Percentiles rank a stretch among this genome's conserved stretches.
phyloP scores from a whole-genome alignment of 768 basidiomycete genomes.

The Termitomyces sp. region DNA sequence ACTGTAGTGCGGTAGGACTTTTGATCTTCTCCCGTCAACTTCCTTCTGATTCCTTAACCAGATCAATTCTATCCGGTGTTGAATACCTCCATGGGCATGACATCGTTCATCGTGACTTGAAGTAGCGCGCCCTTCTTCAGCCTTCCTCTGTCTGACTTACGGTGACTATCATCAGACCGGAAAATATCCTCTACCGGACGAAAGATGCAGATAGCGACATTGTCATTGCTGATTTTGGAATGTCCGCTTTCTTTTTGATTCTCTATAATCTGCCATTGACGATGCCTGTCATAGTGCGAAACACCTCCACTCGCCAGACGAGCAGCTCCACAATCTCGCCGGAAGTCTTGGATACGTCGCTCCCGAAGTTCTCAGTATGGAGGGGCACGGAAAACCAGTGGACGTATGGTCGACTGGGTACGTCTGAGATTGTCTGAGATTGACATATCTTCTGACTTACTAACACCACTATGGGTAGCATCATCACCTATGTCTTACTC shows the following conservation, averaged over 20 bases:
- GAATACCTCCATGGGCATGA: constrained; percentile 87
- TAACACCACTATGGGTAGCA: constrained; percentile 39
- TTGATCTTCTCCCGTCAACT: neutral
- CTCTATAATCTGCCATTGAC: neutral
- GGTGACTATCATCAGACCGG: constrained; percentile 54
- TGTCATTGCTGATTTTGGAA: constrained; percentile 97
- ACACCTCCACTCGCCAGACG: constrained; percentile 68
- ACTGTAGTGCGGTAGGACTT: constrained; percentile 61
- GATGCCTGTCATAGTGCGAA: constrained; percentile 55
- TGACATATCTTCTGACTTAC: neutral
- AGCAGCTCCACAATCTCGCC: constrained; percentile 68
- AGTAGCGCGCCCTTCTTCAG: constrained; percentile 40
- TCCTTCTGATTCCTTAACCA: constrained; percentile 22
- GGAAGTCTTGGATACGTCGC: constrained; percentile 90
- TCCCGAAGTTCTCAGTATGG: constrained; percentile 77
- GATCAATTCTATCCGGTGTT: constrained; percentile 82
- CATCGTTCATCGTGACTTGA: constrained; percentile 96
- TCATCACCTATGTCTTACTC: constrained; percentile 92
- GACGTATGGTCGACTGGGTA: constrained; percentile 95
- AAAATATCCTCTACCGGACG: constrained; percentile 92
- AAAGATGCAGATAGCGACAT: constrained; percentile 74
- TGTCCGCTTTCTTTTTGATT: constrained; percentile 50
- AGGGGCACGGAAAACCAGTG: constrained; percentile 89
- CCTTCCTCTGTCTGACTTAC: neutral
- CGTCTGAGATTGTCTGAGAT: constrained; percentile 17